Base-by-base conservation (phyloP, 495 filamentous ascomycete genomes). In the Penicillium atrosanguineum region DNA sequence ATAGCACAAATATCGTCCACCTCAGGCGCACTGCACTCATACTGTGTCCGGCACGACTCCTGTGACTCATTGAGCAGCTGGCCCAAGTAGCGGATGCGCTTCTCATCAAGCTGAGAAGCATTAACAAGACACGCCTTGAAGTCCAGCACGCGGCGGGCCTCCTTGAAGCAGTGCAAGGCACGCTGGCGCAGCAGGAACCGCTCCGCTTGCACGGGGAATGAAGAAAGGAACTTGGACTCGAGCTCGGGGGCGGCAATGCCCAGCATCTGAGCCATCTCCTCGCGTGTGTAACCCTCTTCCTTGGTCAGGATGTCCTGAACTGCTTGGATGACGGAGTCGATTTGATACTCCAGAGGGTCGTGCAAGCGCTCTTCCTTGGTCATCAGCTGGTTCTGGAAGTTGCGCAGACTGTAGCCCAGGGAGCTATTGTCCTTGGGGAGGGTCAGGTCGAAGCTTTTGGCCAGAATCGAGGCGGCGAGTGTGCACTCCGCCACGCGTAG, bases 401-500 rank as follows among this genome's bases (percentile, higher is more conserved):
- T 91, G 53, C 87, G 86, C 11, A 98, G 81, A 60, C 86, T 90
- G 64, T 87, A 83, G 8, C 87, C 89, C 11, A 98, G 79, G 0
- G 95, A 95, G 19, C 88, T 87, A 50, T 86, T 83, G 68, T 98
- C 94, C 44, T 81, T 68, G 15, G 88, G 84, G 6, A 98, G 83
- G 1, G 80, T 84, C 44, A 91, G 72, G 11, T 69, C 72, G 46
- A 83, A 70, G 48, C 76, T 73, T 57, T 85, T 84, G 34, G 83
- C 81, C 3, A 90, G 82, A 55, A 78, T 84, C 63, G 88, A 85
- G 2, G 94, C 90, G 12, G 95, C 95, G 29, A 98, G 80, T 7
- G 86, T 91, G 74, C 90, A 95, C 69, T 97, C 94, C 8, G 97
- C 94, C 1, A 98, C 94, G 16, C 94, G 87, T 6, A 98, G 84